Conservation (phyloP, 192 early-diverging fungal species). For the Gonapodya sp. region DNA sequence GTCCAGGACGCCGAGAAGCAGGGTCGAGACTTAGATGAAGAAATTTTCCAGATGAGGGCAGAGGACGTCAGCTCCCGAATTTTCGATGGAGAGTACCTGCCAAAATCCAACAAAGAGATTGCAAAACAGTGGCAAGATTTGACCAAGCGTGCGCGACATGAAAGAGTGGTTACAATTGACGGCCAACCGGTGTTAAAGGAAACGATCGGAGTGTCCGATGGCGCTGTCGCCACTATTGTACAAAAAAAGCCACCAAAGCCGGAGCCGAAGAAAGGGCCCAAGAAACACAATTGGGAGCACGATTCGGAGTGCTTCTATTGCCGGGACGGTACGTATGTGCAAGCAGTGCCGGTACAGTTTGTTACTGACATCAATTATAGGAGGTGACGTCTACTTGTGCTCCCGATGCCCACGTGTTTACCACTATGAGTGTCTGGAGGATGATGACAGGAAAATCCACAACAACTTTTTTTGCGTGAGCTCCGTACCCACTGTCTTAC, state of each 20-base stretch:
- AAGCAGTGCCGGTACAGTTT: not conserved
- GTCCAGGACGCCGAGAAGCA: not conserved
- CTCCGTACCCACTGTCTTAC: too few relatives aligned
- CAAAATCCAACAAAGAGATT: slow-evolving; percentile 17
- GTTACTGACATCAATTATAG: not conserved
- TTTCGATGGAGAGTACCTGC: not conserved
- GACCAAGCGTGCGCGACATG: slow-evolving; percentile 22
- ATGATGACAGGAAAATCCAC: not conserved
- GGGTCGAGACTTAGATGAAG: not conserved
- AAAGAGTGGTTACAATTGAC: slow-evolving; percentile 24
- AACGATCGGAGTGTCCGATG: not conserved
- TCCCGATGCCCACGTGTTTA: slow-evolving; percentile 2
- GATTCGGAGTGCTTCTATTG: not conserved
- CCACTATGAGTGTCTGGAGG: not conserved
- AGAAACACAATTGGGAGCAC: slow-evolving; percentile 8
- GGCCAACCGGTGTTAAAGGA: slow-evolving; percentile 1
- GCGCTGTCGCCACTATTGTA: not conserved
- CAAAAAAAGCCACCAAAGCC: not conserved
- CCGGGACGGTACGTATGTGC: not conserved
- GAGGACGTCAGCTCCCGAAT: not conserved
- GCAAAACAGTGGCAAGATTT: slow-evolving; percentile 25
- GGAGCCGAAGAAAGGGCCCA: slow-evolving; percentile 12
- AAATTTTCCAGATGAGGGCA: slow-evolving; percentile 5
- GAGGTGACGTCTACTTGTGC: not conserved
- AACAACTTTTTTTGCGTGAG: not conserved